These are phyloP conservation scores for Bassia scoparia DNA, from an alignment of 148 eudicot genomes.

Conservation along the genomic window DNA sequence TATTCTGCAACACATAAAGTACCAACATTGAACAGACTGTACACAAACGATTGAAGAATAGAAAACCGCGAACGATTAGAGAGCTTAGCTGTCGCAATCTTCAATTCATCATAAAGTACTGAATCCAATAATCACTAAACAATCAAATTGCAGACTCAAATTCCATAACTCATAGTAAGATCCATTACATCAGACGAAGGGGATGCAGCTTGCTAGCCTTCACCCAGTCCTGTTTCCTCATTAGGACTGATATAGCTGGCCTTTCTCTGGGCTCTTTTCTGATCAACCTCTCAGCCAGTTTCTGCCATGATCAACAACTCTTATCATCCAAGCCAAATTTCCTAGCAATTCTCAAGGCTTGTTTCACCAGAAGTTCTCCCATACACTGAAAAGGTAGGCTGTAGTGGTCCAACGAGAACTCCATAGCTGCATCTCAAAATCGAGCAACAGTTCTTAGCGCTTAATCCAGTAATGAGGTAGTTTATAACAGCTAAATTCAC, in stretches of 20 bases:
- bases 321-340: constrained; percentile 72
- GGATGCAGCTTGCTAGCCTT: constrained; percentile 55
- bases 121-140: too few relatives aligned
- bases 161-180: constrained; percentile 69
- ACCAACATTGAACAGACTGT: too few relatives aligned
- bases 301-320: constrained; percentile 66
- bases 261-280: constrained; percentile 65
- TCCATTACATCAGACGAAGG: constrained; percentile 61
- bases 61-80: too few relatives aligned
- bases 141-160: too few relatives aligned
- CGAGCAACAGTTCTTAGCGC: constrained; percentile 53
- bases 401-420: constrained; percentile 71
- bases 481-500: constrained; percentile 78
- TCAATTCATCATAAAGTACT: too few relatives aligned
- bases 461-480: constrained; percentile 93
- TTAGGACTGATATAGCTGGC: constrained; percentile 66
- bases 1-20: too few relatives aligned
- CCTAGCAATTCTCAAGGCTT: constrained; percentile 83
- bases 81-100: too few relatives aligned
- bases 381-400: constrained; percentile 79
- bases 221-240: constrained; percentile 62
- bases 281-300: constrained; percentile 70
- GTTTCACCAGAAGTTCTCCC: constrained; percentile 95
- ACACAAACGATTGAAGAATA: too few relatives aligned
- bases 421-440: constrained; percentile 97